Base-by-base conservation (phyloP, 495 filamentous ascomycete species). In the Pyrenula aspistea region DNA sequence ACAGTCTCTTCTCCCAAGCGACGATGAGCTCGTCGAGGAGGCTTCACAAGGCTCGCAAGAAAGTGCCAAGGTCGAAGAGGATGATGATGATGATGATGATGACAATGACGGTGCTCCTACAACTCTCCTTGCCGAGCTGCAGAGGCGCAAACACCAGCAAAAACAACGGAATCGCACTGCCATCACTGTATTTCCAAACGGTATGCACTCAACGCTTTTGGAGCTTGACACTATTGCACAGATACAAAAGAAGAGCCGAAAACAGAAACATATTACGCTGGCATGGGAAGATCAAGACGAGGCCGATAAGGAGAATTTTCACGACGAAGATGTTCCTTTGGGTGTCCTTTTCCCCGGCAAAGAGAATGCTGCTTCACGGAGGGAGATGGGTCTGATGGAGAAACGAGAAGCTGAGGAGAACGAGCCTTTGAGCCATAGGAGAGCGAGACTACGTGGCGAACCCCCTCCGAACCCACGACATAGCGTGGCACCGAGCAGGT, bases 181-280 rank as follows among this genome's bases (percentile, higher is more conserved):
- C 2, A 73, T 82, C 23, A 81, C 76, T 31, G 77, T 80, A 0
- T 86, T 80, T 60, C 84, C 86, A 10, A 81, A 85, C 49, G 91
- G 91, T 2, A 81, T 94, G 72, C 87, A 88, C 49, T 84, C 85
- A n/a, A 97, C 94, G 0, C 77, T 98, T 1, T 77, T 98, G 1
- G 81, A 98, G 65, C 77, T 97, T 51, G 92, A 98, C 61, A 87
- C 89, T 2, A 91, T 96, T 23, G 89, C 88, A 48, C 86, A 97
- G 71, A 78, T 91, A 53, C 85, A 94, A 64, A 86, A 85, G 63
- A 83, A 86, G 51, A 73, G 85, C 25, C 78, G 93, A 51, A 78
- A 85, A 56, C 76, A 81, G 51, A 86, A 87, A 64, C 84, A 83
- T 49, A 82, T 94, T 1, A 84, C 86, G 56, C 77, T 98, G 11